phyloP scores from a whole-genome alignment of 23 red algal species.

The Gracilaria vermiculophylla region DNA sequence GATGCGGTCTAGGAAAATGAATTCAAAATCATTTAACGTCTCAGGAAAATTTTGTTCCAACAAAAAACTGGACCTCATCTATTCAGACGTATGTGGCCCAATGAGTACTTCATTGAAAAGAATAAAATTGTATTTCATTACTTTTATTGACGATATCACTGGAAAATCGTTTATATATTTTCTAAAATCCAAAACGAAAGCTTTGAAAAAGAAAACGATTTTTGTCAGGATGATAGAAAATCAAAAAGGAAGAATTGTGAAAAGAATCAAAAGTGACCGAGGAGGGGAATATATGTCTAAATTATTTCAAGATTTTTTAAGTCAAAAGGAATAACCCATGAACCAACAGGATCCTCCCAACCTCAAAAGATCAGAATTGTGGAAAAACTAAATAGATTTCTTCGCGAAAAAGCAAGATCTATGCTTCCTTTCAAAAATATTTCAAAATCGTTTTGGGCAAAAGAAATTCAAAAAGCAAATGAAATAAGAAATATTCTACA shows the following conservation, averaged over 20 bases:
- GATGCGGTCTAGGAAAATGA: conserved; percentile 1
- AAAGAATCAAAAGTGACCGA: conserved; percentile 1
- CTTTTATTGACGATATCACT: conserved; percentile 14
- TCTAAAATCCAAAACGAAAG: neutral
- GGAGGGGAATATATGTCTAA: conserved; percentile 17
- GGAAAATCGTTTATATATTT: neutral
- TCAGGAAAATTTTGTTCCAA: neutral
- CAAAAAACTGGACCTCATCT: neutral
- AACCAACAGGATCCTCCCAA: conserved; percentile 15
- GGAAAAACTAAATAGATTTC: neutral
- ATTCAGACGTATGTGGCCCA: neutral
- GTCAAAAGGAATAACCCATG: neutral
- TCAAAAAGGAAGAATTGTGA: no score
- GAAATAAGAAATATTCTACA: conserved; percentile 13
- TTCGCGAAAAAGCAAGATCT: neutral
- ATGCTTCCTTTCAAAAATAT: neutral
- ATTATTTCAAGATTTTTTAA: neutral
- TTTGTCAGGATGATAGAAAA: no score
- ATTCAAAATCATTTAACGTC: neutral
- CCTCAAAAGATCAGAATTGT: conserved; percentile 21
- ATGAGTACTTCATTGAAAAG: neutral
- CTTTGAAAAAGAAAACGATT: no score
- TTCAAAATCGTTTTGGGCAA: neutral
- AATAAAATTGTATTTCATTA: conserved; percentile 6
- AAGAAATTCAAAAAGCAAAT: neutral